A percentile compares a stretch with the other conserved stretches of the same genome.
Evolutionary conservation across 257 asterid genomes (phyloP).

Genomic region (Gentiana macrophylla): DNA sequence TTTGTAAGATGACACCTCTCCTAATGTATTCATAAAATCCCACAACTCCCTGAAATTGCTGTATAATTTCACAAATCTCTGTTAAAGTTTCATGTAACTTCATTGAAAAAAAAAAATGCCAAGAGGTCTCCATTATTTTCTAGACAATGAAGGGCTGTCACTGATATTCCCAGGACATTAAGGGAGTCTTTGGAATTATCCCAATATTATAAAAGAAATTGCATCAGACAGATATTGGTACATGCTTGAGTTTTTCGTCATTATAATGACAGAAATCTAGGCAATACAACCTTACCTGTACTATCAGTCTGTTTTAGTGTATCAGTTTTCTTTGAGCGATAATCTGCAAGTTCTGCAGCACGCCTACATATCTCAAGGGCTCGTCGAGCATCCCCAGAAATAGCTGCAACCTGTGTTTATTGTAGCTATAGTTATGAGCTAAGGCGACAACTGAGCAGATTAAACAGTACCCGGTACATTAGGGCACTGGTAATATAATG

Average conservation of each 20-base stretch:
- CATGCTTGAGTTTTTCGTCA: background rate
- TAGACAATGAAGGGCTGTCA: too few relatives aligned
- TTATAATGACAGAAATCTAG: background rate
- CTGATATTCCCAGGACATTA: too few relatives aligned
- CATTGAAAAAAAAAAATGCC: too few relatives aligned
- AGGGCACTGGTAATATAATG: slow-evolving; percentile 1
- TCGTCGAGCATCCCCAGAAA: slow-evolving; percentile 98
- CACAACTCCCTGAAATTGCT: too few relatives aligned
- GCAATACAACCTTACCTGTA: slow-evolving; percentile 25
- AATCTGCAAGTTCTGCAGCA: slow-evolving; percentile 94
- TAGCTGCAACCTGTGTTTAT: slow-evolving; percentile 79
- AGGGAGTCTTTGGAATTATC: too few relatives aligned
- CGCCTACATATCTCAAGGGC: slow-evolving; percentile 94
- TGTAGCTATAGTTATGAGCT: background rate
- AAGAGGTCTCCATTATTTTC: too few relatives aligned
- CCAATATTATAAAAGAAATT: background rate
- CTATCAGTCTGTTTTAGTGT: slow-evolving; percentile 31
- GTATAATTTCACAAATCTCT: too few relatives aligned
- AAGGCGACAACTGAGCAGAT: background rate
- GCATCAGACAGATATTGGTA: background rate
- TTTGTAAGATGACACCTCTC: too few relatives aligned
- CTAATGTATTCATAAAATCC: too few relatives aligned
- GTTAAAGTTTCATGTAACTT: too few relatives aligned
- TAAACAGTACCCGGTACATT: too few relatives aligned
- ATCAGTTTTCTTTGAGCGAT: slow-evolving; percentile 38